phyloP scores from a whole-genome alignment of 2,329 filamentous ascomycete genomes.

The Stemphylium beticola region DNA sequence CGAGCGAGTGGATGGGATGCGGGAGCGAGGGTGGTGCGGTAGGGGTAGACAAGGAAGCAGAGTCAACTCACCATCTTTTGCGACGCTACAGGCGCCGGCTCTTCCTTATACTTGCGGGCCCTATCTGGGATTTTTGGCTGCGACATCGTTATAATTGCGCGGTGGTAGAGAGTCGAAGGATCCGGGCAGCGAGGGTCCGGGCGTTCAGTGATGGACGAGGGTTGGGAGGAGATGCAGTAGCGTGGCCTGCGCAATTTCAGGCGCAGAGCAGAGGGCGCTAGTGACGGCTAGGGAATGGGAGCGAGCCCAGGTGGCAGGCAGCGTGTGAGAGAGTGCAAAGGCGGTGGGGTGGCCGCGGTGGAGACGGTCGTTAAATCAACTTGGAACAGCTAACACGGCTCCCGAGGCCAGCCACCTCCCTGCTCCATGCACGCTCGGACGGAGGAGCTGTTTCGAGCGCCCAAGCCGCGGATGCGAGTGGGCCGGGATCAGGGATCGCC shows the following conservation, averaged over 20 bases:
- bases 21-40: slow-evolving; percentile 8
- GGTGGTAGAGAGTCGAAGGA: slow-evolving; percentile 39
- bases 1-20: slow-evolving; percentile 28
- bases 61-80: slow-evolving; percentile 52
- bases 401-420: slow-evolving; percentile 40
- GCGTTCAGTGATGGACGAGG: slow-evolving; percentile 36
- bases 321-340: slow-evolving; percentile 15
- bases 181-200: slow-evolving; percentile 42
- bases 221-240: slow-evolving; percentile 42
- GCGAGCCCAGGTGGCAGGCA: slow-evolving; percentile 8
- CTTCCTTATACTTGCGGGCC: slow-evolving; percentile 53
- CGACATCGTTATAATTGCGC: slow-evolving; percentile 51
- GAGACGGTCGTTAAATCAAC: slow-evolving; percentile 48
- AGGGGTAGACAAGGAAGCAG: slow-evolving; percentile 41
- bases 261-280: slow-evolving; percentile 25
- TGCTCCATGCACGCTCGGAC: slow-evolving; percentile 40
- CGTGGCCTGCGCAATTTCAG: slow-evolving; percentile 49
- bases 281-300: slow-evolving; percentile 14
- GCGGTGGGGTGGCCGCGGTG: slow-evolving; percentile 34
- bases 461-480: slow-evolving; percentile 34
- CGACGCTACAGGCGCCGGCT: slow-evolving; percentile 53
- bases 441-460: slow-evolving; percentile 33
- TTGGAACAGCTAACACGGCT: slow-evolving; percentile 46
- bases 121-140: slow-evolving; percentile 50
- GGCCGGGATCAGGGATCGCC: slow-evolving; percentile 38